These are phyloP conservation scores for Cunninghamia lanceolata DNA, from an alignment of 75 land plant genomes.

Conservation along the genomic window DNA sequence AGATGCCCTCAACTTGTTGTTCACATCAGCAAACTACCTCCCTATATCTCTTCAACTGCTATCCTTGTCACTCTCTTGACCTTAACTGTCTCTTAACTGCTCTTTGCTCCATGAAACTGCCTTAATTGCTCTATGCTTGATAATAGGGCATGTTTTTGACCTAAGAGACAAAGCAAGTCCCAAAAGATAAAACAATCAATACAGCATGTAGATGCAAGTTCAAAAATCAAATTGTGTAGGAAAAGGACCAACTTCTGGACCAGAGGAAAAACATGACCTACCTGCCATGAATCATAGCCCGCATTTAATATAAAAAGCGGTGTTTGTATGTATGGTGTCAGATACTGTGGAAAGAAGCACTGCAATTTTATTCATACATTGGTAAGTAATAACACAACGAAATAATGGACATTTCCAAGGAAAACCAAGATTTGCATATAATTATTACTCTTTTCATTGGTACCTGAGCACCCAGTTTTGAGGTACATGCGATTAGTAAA, in stretches of 20 bases:
- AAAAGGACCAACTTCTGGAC: neutral
- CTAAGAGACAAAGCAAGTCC: slow-evolving; percentile 16
- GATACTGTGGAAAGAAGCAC: too few species aligned
- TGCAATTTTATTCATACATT: too few species aligned
- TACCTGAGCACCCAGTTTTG: slow-evolving; percentile 18
- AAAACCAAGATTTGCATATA: slow-evolving; percentile 10
- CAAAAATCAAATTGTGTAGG: neutral
- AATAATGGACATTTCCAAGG: neutral
- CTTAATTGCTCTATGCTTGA: too few species aligned
- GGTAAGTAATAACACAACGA: neutral
- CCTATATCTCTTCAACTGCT: too few species aligned
- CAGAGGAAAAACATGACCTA: slow-evolving; percentile 8
- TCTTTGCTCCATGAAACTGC: too few species aligned
- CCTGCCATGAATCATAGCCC: slow-evolving; percentile 91
- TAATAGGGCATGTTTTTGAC: slow-evolving; percentile 54
- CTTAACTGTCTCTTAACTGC: too few species aligned
- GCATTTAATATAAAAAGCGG: slow-evolving; percentile 64
- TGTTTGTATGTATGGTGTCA: too few species aligned
- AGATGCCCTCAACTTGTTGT: too few species aligned
- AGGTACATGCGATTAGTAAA: slow-evolving; percentile 47
- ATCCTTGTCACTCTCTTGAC: too few species aligned
- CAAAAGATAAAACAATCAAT: neutral
- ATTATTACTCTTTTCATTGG: too few species aligned
- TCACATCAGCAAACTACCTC: too few species aligned
- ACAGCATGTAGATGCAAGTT: neutral